Evolutionary conservation across 1,284 basidiomycete genomes (phyloP).

Genomic region (Porogramme epimiltina): DNA sequence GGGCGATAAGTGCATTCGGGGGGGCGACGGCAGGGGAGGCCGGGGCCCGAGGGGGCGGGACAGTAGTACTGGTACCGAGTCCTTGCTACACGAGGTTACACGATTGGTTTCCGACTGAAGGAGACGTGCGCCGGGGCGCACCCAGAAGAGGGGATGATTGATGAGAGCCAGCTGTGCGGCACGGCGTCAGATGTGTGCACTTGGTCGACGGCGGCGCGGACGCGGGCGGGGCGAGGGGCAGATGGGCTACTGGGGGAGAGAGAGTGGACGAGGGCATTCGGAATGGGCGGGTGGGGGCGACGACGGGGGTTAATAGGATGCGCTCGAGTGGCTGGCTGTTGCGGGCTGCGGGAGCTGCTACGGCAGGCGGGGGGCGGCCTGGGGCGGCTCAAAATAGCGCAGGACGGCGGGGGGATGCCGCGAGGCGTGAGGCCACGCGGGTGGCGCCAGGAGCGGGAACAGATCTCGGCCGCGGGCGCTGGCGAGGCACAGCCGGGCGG

Average conservation of each 20-base stretch:
- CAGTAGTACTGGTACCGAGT: constrained; percentile 2
- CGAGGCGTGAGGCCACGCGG: background rate
- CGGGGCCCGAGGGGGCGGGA: constrained; percentile 9
- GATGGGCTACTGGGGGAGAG: constrained; percentile 5
- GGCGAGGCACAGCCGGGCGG: constrained; percentile 16
- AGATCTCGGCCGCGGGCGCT: background rate
- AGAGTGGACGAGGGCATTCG: background rate
- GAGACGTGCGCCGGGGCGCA: background rate
- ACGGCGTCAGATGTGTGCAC: constrained; percentile 13
- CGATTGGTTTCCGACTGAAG: constrained; percentile 17
- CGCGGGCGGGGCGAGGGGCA: background rate
- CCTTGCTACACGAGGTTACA: constrained; percentile 1
- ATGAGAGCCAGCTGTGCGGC: constrained; percentile 9
- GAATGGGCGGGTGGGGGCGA: constrained; percentile 1
- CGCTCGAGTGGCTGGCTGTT: background rate
- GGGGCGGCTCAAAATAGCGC: background rate
- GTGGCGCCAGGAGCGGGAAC: constrained; percentile 6
- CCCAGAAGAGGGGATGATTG: constrained; percentile 12
- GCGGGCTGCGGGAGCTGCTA: background rate
- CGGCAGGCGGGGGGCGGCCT: background rate
- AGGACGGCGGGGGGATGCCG: background rate
- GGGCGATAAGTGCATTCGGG: constrained; percentile 4
- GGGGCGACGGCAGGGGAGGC: constrained; percentile 11
- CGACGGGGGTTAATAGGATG: background rate
- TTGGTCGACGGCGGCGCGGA: too few relatives aligned